Base-by-base conservation (phyloP, 495 filamentous ascomycete genomes). In the Penicillium taxi region DNA sequence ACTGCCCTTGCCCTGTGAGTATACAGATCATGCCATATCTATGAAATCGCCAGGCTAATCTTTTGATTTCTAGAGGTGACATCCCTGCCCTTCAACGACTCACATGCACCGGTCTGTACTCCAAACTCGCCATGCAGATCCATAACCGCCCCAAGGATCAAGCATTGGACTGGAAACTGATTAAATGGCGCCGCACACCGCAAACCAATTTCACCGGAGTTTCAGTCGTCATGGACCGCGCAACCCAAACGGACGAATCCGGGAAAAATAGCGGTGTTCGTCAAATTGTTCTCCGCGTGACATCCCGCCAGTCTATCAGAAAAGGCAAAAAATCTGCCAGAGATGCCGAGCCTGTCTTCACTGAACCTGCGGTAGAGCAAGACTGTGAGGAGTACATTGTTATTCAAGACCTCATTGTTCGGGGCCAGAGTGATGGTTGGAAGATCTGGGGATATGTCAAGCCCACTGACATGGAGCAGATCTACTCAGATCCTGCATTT, bases 331-430 rank as follows among this genome's bases (percentile, higher is more conserved):
- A 34, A 2, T 6, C 33, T 21, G 27, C 27, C 15, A 15, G 23
- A 16, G 26, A 33, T 18, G 25, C 13, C 11, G 24, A 34, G 14
- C 13, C 30, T 17, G 37, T 36, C n/a, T 17, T 23, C 3, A 23
- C 37, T 9, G 22, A 26, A 5, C 44, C 70, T 26, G 68, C 65
- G 26, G 72, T 75, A 54, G 64, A 74, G 55, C 78, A 76, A 48
- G 77, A 81, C 40, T 67, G 82, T 39, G 58, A 64, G 1, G 89
- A 96, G 66, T 81, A 93, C 50, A 15, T 96, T n/a, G 82, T 90
- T 4, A 48, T 94, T 14, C 83, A 86, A 63, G 69, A 71, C 48
- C 45, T 59, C 16, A 55, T 80, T 32, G 59, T 72, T 60, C 66
- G 66, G 2, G 82, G 74, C 35, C 49, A 67, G 43, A 69, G 77